phyloP scores from a whole-genome alignment of 495 filamentous ascomycete species.

The Neohortaea acidophila region DNA sequence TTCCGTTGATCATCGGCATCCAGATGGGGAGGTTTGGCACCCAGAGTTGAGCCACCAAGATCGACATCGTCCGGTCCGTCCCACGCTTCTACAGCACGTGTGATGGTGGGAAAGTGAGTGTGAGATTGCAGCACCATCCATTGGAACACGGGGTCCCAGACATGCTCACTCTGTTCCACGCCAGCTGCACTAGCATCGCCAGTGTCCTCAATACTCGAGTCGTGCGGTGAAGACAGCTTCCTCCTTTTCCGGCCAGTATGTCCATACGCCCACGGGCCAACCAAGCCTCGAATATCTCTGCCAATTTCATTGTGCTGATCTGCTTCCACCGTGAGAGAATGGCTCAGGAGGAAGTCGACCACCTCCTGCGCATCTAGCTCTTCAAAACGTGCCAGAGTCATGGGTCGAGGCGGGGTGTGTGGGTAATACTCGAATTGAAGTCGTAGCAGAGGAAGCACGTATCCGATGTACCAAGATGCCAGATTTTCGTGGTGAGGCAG shows the following conservation, averaged over 20 bases:
- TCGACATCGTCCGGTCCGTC: constrained; percentile 69
- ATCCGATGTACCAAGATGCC: constrained; percentile 63
- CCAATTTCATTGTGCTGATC: constrained; percentile 32
- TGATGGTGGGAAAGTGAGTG: constrained; percentile 31
- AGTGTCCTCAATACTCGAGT: not conserved
- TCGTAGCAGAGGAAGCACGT: constrained; percentile 59
- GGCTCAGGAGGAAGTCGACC: constrained; percentile 45
- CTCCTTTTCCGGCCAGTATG: constrained; percentile 46
- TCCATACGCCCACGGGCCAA: constrained; percentile 74
- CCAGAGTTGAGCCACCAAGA: constrained; percentile 50
- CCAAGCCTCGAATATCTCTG: constrained; percentile 56
- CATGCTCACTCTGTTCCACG: constrained; percentile 26
- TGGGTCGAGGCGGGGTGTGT: constrained; percentile 33
- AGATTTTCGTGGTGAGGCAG: constrained; percentile 49
- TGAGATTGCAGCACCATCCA: constrained; percentile 61
- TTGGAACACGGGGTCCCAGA: constrained; percentile 66
- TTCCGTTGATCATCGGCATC: constrained; percentile 37
- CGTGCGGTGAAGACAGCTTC: constrained; percentile 28
- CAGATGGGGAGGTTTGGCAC: constrained; percentile 26
- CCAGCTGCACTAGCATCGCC: not conserved
- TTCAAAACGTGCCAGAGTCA: constrained; percentile 38
- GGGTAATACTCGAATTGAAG: constrained; percentile 78
- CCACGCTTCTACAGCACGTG: constrained; percentile 57
- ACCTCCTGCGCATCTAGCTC: constrained; percentile 45
- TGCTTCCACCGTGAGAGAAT: constrained; percentile 8